Percentiles rank a stretch among this genome's conserved stretches.
Evolutionary conservation across 1,139 yeast species (phyloP).

Genomic region (Ogataea hybrid): DNA sequence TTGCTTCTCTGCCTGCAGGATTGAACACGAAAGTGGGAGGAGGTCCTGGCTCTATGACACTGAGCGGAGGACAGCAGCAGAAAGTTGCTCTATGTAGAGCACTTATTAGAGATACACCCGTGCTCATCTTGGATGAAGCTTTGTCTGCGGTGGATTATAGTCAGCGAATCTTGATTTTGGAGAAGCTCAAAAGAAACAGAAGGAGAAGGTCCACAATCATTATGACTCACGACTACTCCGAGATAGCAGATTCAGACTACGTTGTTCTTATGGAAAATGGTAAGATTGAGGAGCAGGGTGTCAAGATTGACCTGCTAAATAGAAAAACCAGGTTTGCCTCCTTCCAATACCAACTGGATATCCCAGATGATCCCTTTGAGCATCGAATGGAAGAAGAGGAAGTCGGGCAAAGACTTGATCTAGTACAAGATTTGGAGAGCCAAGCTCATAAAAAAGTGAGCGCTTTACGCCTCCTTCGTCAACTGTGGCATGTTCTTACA

Average conservation of each 20-base stretch:
- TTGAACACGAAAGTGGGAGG: conserved; percentile 48
- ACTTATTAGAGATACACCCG: conserved; percentile 62
- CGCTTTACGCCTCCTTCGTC: conserved; percentile 3
- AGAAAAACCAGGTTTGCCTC: conserved; percentile 11
- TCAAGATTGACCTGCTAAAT: conserved; percentile 34
- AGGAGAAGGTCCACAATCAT: conserved; percentile 69
- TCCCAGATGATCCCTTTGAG: background rate
- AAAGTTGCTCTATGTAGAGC: conserved; percentile 84
- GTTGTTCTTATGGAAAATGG: conserved; percentile 64
- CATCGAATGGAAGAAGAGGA: background rate
- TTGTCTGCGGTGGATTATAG: conserved; percentile 71
- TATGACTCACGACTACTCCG: conserved; percentile 72
- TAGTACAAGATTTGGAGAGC: background rate
- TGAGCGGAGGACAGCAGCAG: conserved; percentile 95
- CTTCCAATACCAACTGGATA: background rate
- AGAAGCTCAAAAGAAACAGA: conserved; percentile 59
- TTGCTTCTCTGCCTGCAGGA: conserved; percentile 51
- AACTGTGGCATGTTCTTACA: background rate
- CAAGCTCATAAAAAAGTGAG: background rate
- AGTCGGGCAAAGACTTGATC: background rate
- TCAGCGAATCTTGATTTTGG: conserved; percentile 45
- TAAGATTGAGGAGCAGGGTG: conserved; percentile 43
- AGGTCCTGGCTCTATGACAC: conserved; percentile 29
- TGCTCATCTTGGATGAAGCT: conserved; percentile 82
- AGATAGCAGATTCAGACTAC: conserved; percentile 52